phyloP scores from a whole-genome alignment of 2,329 filamentous ascomycete genomes.

The Alternaria alternata region DNA sequence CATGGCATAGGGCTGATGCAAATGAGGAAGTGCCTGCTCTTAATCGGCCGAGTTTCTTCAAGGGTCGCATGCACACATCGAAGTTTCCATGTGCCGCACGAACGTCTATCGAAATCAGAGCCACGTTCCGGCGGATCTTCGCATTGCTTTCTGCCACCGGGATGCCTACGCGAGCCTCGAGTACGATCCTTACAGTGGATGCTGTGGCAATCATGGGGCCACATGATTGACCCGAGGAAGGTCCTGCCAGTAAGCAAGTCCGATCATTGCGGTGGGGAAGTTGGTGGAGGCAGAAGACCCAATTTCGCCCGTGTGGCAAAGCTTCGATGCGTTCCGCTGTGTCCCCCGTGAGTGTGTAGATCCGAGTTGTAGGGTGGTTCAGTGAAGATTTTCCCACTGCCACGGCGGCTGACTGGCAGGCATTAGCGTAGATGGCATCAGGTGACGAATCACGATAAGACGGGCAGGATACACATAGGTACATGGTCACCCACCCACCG shows the following conservation, averaged over 20 bases:
- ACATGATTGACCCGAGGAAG: constrained; percentile 7
- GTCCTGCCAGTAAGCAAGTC: constrained; percentile 12
- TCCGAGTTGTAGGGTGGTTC: constrained; percentile 30
- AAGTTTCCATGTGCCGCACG: constrained; percentile 9
- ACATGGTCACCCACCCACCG: constrained; percentile 29
- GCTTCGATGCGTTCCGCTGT: constrained; percentile 32
- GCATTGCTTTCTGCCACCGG: constrained; percentile 1
- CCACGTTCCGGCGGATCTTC: background rate
- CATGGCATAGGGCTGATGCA: constrained; percentile 35
- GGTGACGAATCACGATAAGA: constrained; percentile 31
- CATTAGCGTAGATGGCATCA: constrained; percentile 29
- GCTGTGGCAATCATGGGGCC: constrained; percentile 9
- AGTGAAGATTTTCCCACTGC: constrained; percentile 25
- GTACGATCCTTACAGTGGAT: constrained; percentile 1
- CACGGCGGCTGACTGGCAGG: constrained; percentile 33
- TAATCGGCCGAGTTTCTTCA: constrained; percentile 17
- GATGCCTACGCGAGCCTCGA: background rate
- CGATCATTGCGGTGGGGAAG: constrained; percentile 9
- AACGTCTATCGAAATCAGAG: background rate
- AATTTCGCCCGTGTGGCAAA: constrained; percentile 38
- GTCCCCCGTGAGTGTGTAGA: constrained; percentile 26
- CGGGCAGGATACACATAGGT: constrained; percentile 24
- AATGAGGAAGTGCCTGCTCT: constrained; percentile 19
- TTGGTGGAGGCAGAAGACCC: constrained; percentile 15
- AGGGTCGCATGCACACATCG: constrained; percentile 15